Evolutionary conservation across 805 yeast species (phyloP), one percentile per base, ranked within the genome.

Genomic region (Teunomyces atbi): DNA sequence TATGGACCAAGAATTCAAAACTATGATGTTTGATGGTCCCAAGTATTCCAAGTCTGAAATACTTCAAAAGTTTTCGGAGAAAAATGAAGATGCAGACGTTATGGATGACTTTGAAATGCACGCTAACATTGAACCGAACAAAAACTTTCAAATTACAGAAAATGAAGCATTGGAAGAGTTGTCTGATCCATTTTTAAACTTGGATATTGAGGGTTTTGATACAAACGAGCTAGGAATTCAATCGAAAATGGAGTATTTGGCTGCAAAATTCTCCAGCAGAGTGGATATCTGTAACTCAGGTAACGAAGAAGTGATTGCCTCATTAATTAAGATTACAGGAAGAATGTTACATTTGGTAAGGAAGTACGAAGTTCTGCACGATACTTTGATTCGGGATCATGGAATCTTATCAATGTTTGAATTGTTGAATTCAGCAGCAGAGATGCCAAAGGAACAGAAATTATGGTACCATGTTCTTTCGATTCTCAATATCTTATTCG

Each of bases 211-310:
- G 21, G 61, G 59, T 44, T 69, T 68, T 46, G 73, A 71, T 51
- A 69, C 75, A 7, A 65, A 67, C 47, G 77, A 72, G 44, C 52
- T 71, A 15, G 75, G 70, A 49, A 59, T 69, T 28, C 74, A 69
- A 48, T 58, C 60, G 41, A 71, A 71, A 50, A 69, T 68, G 69
- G 75, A 66, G 29, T 61, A 56, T 42, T 56, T 72, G 18, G 57
- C 69, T 13, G 41, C 62, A 3, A 68, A 66, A 45, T 63, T 71
- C 40, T 50, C 68, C 3, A 49, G 53, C 23, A 56, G 71, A 34
- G 68, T 69, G 11, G 68, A 69, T 30, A 46, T 54, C 12, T 57
- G 63, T 29, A 63, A 60, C 16, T 48, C 50, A 18, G 70, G 66
- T 4, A 57, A 60, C 42, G 73, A 68, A 12, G 70, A 64, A 8